Percentiles rank a stretch among this genome's conserved stretches.
Conservation (phyloP, 441 rosid genomes). For the Pelargonium australe region DNA sequence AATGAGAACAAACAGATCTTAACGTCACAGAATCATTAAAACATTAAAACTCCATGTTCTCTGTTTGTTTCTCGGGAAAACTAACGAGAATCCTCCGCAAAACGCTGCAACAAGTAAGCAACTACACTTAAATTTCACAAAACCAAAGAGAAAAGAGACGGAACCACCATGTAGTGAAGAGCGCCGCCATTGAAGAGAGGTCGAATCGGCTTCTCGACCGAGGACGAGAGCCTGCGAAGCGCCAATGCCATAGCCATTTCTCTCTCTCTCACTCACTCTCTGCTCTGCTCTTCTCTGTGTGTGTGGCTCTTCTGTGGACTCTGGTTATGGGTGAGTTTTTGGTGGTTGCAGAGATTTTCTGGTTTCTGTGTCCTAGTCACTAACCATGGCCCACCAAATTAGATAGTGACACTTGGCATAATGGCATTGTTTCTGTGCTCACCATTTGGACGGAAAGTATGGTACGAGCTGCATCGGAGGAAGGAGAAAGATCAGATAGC, state of each 20-base stretch:
- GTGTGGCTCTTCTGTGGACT: conserved; percentile 13
- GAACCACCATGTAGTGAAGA: conserved; percentile 51
- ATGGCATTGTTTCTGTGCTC: neutral
- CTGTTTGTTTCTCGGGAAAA: neutral
- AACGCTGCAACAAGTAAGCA: too few species aligned
- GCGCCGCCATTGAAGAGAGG: conserved; percentile 66
- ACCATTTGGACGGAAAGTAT: neutral
- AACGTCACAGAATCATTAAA: neutral
- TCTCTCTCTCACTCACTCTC: conserved; percentile 6
- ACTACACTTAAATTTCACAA: neutral
- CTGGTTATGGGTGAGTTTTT: conserved; percentile 48
- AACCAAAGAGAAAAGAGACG: neutral
- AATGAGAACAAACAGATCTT: neutral
- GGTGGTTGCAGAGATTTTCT: conserved; percentile 34
- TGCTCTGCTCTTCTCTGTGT: neutral
- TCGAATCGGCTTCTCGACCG: conserved; percentile 67
- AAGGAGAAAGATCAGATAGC: too few species aligned
- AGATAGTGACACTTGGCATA: neutral
- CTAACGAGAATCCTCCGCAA: too few species aligned
- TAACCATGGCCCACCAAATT: neutral
- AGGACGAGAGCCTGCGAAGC: conserved; percentile 84
- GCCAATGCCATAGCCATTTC: conserved; percentile 92
- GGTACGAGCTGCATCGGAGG: neutral
- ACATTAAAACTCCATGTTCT: neutral
- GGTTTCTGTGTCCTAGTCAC: neutral